A percentile compares a stretch with the other conserved stretches of the same genome.
These are phyloP conservation scores for Pascua sp. DNA, from an alignment of 1,284 basidiomycete genomes.

Conservation along the genomic window DNA sequence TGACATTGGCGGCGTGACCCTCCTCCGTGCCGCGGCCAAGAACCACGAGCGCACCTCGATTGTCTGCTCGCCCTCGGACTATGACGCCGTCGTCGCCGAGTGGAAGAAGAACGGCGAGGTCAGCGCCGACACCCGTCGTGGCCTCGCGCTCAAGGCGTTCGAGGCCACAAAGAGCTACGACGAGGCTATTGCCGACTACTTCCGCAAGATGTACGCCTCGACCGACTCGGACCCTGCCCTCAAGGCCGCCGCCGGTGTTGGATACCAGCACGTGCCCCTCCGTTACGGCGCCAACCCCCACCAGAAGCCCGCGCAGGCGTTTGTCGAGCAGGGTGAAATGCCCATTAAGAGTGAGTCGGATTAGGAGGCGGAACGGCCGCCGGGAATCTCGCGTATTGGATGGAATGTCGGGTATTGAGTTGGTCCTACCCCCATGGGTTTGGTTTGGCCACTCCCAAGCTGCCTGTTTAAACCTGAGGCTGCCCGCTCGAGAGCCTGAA, in stretches of 20 bases:
- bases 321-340: slow-evolving; percentile 80
- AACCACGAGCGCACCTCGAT: slow-evolving; percentile 94
- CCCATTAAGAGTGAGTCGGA: slow-evolving; percentile 78
- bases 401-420: no score
- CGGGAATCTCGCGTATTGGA: no score
- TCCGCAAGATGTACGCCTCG: slow-evolving; percentile 90
- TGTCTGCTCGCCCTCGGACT: slow-evolving; percentile 92
- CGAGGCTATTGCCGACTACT: slow-evolving; percentile 92
- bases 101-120: slow-evolving; percentile 69
- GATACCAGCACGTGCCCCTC: slow-evolving; percentile 78
- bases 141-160: slow-evolving; percentile 94
- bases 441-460: no score
- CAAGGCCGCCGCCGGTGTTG: slow-evolving; percentile 58
- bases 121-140: slow-evolving; percentile 66
- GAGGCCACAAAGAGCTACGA: slow-evolving; percentile 95
- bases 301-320: slow-evolving; percentile 97
- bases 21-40: slow-evolving; percentile 96
- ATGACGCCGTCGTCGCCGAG: slow-evolving; percentile 72
- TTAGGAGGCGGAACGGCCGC: no score
- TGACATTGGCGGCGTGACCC: slow-evolving; percentile 97
- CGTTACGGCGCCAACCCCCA: slow-evolving; percentile 98
- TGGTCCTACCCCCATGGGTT: no score
- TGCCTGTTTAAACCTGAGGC: not conserved
- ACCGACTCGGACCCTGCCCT: slow-evolving; percentile 63
- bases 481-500: no score